A percentile compares a stretch with the other conserved stretches of the same genome.
Evolutionary conservation across 257 asterid genomes (phyloP).

Genomic region (Solanum pennellii): DNA sequence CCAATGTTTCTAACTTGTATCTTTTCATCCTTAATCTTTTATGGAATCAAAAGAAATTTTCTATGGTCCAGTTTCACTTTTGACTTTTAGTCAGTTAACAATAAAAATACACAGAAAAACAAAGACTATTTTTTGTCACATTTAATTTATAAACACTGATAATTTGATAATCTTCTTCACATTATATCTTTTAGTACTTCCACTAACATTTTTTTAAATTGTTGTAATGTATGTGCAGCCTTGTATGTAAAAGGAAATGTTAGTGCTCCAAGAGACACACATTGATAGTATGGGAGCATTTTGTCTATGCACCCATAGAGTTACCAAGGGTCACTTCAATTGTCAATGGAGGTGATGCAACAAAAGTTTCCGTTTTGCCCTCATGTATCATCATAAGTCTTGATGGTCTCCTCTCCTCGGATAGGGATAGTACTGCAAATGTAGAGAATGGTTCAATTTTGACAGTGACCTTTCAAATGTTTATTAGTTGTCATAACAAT

Average conservation of each 20-base stretch:
- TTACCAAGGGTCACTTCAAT: neutral
- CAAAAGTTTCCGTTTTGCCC: conserved; percentile 33
- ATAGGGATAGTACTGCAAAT: neutral
- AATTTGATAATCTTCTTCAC: neutral
- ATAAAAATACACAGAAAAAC: too few relatives aligned
- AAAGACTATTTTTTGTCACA: neutral
- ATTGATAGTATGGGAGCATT: conserved; percentile 36
- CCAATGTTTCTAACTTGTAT: neutral
- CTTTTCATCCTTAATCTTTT: neutral
- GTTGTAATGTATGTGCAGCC: conserved; percentile 27
- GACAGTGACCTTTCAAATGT: conserved; percentile 39
- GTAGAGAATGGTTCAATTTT: conserved; percentile 32
- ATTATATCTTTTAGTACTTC: neutral
- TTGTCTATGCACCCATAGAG: conserved; percentile 40
- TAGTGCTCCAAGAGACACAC: conserved; percentile 59
- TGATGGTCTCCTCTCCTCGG: conserved; percentile 15
- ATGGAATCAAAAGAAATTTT: too few relatives aligned
- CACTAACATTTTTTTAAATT: neutral
- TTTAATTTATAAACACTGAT: neutral
- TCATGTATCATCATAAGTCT: conserved; percentile 51
- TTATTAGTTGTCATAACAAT: neutral
- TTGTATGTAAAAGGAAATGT: conserved; percentile 25
- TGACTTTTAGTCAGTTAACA: neutral
- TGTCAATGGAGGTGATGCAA: conserved; percentile 27
- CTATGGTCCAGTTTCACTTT: neutral